These are phyloP conservation scores for Chytriomyces confervae DNA, from an alignment of 192 early-diverging fungal species.

Conservation along the genomic window DNA sequence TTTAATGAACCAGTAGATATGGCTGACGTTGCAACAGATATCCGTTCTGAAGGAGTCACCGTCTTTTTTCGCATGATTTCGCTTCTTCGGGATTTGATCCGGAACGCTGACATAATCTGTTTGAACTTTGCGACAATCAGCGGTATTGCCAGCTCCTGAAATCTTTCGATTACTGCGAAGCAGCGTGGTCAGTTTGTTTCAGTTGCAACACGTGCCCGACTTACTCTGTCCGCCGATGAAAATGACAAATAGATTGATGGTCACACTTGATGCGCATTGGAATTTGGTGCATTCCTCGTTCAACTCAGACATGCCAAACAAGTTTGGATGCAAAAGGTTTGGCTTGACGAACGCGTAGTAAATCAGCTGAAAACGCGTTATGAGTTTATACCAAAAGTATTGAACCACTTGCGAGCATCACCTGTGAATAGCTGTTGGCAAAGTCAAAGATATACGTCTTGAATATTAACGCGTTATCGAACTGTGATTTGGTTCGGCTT, in stretches of 20 bases:
- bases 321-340: constrained; percentile 7
- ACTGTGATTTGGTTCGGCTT: constrained; percentile 27
- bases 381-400: not conserved
- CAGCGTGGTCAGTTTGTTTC: not conserved
- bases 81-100: constrained; percentile 4
- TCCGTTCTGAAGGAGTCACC: not conserved
- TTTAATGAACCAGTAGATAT: no score
- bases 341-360: constrained; percentile 41
- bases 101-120: constrained; percentile 2
- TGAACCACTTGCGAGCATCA: constrained; percentile 10
- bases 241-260: constrained; percentile 36
- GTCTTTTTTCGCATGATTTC: constrained; percentile 11
- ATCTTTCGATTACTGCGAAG: constrained; percentile 30
- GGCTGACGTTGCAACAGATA: not conserved
- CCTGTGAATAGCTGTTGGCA: constrained; percentile 63
- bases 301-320: constrained; percentile 27
- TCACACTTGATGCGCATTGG: constrained; percentile 33
- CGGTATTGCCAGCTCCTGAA: constrained; percentile 37
- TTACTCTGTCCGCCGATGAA: constrained; percentile 39
- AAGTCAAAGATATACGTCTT: constrained; percentile 67
- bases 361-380: constrained; percentile 8
- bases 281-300: constrained; percentile 28
- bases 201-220: not conserved
- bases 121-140: constrained; percentile 16
- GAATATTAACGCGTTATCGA: constrained; percentile 58